Evolutionary conservation across 208 protist species (phyloP), one percentile per base, ranked within the genome.

Genomic region (Acanthamoeba sp.): DNA sequence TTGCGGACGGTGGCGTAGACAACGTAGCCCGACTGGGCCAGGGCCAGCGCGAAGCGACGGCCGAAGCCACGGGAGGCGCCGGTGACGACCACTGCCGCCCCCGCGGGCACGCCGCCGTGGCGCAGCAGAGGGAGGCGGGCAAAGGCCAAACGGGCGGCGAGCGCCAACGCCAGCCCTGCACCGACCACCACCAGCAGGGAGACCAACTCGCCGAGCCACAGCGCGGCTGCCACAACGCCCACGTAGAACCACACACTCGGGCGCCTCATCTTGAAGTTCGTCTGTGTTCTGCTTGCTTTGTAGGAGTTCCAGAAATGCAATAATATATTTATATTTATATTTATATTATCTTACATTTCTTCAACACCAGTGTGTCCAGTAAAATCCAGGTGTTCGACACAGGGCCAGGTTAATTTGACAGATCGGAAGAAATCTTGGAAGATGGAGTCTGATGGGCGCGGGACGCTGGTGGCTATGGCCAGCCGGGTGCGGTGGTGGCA

Each of bases 31-130:
- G 22, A 22, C 2, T 20, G 27, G 78, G 78, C 78, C 40, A 88
- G 78, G 27, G 20, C 50, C 27, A 88, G 9, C 22, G 78, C 78
- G 34, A 88, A 88, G 36, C 40, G 78, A 5, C 78, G 78, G n/a
- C 78, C 78, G n/a, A 88, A 88, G 34, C 78, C 78, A 27, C 78
- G 22, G 7, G 78, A 88, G 40, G 78, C 50, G 78, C 78, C 78
- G 9, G 78, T 88, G 50, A 88, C n/a, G n/a, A 88, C 45, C 40
- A 88, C 78, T 3, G 20, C 78, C 27, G 78, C 78, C 27, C 50
- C 50, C 27, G 22, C 20, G 10, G 78, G 32, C 18, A 38, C 66
- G 22, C n/a, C 18, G 29, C 24, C 9, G 12, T 76, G 9, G 66
- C 66, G 32, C 9, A 76, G 66, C 66, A 62, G 12, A 18, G 55